Evolutionary conservation across 2,329 filamentous ascomycete species (phyloP).

Genomic region (Acephala macrosclerotiorum): DNA sequence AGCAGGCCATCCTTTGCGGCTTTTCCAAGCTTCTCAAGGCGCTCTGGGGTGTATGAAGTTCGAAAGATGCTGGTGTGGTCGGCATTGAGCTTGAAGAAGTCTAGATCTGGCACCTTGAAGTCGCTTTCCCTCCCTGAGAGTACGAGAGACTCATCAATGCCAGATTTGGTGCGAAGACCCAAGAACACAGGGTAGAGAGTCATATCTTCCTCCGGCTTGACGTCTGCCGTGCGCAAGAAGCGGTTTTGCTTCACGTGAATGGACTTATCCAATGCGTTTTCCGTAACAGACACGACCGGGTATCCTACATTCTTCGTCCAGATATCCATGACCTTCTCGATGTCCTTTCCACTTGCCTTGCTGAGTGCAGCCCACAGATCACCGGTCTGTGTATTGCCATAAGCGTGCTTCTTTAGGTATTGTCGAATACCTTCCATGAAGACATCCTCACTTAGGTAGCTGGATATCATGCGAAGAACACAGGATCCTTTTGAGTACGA

Average conservation of each 20-base stretch:
- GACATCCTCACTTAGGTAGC: constrained; percentile 88
- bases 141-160: constrained; percentile 78
- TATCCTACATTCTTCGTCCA: constrained; percentile 98
- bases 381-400: constrained; percentile 89
- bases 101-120: constrained; percentile 78
- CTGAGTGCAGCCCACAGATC: constrained; percentile 90
- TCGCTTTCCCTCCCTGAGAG: constrained; percentile 74
- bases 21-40: constrained; percentile 85
- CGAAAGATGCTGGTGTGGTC: constrained; percentile 94
- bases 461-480: constrained; percentile 96
- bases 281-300: constrained; percentile 87
- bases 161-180: constrained; percentile 83
- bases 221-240: constrained; percentile 90
- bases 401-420: constrained; percentile 97
- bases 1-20: constrained; percentile 83
- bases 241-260: constrained; percentile 95
- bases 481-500: constrained; percentile 98
- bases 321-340: constrained; percentile 89
- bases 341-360: constrained; percentile 89
- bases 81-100: constrained; percentile 97
- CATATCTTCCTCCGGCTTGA: constrained; percentile 90
- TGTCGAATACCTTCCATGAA: constrained; percentile 92
- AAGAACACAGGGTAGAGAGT: constrained; percentile 91
- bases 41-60: constrained; percentile 84
- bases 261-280: constrained; percentile 71